phyloP scores from a whole-genome alignment of 164 flowering plant species.

The Amborella trichopoda region DNA sequence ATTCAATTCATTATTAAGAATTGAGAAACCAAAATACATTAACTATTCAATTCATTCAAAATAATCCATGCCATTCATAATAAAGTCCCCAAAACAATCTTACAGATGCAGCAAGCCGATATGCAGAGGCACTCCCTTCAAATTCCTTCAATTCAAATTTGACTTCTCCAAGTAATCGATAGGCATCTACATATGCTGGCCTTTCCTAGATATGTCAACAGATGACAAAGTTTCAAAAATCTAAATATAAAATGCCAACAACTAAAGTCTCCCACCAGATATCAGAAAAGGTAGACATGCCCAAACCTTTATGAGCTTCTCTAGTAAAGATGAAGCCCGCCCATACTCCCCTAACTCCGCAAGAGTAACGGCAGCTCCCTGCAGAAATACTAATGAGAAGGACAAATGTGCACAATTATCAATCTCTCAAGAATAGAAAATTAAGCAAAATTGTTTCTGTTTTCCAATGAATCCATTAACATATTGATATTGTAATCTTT shows the following conservation, averaged over 20 bases:
- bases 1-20: too few relatives aligned
- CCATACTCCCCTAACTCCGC: conserved; percentile 66
- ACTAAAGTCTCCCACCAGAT: neutral
- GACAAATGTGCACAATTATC: too few relatives aligned
- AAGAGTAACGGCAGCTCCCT: conserved; percentile 87
- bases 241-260: neutral
- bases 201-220: conserved; percentile 32
- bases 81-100: conserved; percentile 9
- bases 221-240: neutral
- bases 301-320: conserved; percentile 56
- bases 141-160: conserved; percentile 78
- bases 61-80: neutral
- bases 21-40: conserved; percentile 2
- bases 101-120: conserved; percentile 50
- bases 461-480: too few relatives aligned
- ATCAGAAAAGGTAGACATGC: neutral
- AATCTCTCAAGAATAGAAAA: too few relatives aligned
- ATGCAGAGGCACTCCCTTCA: conserved; percentile 75
- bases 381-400: conserved; percentile 15
- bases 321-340: conserved; percentile 54
- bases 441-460: too few relatives aligned
- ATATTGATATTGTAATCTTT: too few relatives aligned
- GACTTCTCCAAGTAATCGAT: conserved; percentile 86
- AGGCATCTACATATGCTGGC: conserved; percentile 61
- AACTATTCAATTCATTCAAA: conserved; percentile 2